Evolutionary conservation across 306 rosid species (phyloP), one percentile per base, ranked within the genome.

Genomic region (Glycyrrhiza uralensis): DNA sequence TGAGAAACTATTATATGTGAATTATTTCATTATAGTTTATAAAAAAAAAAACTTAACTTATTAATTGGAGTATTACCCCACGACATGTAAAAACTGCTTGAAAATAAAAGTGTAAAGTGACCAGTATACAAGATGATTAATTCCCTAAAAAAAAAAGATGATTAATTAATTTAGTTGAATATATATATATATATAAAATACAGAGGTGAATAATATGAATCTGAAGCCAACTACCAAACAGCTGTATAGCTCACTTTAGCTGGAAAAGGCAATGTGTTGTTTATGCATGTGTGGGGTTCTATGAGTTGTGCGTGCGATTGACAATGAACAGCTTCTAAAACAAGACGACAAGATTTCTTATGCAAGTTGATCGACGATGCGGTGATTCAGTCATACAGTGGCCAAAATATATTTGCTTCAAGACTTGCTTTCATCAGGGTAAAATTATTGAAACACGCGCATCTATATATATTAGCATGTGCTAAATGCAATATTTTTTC

Each of bases 151-250:
- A n/a, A n/a, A n/a, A n/a, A n/a, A n/a, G n/a, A n/a, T n/a, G n/a
- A n/a, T n/a, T n/a, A n/a, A n/a, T n/a, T n/a, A n/a, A n/a, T n/a
- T n/a, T n/a, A n/a, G n/a, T n/a, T n/a, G n/a, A 32, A 4, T 6
- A 32, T 32, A 6, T 0, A 13, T 1, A 8, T 17, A 52, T 12
- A 30, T 4, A 66, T 67, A 57, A 11, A 76, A 66, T 22, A 47
- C 0, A 19, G 26, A n/a, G 22, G 10, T 56, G 62, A n/a, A n/a
- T n/a, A n/a, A n/a, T n/a, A n/a, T n/a, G n/a, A 76, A 75, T 83
- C 81, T 75, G 83, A 83, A 70, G 79, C 81, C 86, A 83, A 75
- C 86, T 7, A 59, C 44, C 5, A 58, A 63, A 82, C 76, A 82
- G 86, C 80, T 82, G 79, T 47, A 75, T 28, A 18, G 15, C 14